Evolutionary conservation across 176 grass and related monocot species (phyloP).

Genomic region (Cymbopogon citratus): DNA sequence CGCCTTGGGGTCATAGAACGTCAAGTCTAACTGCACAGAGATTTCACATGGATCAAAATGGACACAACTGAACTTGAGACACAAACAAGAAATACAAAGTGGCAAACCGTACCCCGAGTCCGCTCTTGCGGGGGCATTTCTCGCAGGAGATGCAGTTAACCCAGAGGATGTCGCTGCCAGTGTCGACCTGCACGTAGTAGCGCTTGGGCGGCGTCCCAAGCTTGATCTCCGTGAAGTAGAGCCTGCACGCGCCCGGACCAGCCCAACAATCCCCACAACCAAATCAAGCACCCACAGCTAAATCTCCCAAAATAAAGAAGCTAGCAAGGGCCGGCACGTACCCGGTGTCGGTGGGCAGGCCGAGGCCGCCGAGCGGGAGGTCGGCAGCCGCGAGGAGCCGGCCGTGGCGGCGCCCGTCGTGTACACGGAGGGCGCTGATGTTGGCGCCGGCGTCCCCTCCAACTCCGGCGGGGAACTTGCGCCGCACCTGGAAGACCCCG

Average conservation of each 20-base stretch:
- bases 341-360: slow-evolving; percentile 62
- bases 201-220: slow-evolving; percentile 76
- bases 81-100: background rate
- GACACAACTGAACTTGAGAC: background rate
- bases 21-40: slow-evolving; percentile 58
- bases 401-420: slow-evolving; percentile 48
- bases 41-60: background rate
- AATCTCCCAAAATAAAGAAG: background rate
- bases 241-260: slow-evolving; percentile 26
- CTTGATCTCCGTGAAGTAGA: slow-evolving; percentile 87
- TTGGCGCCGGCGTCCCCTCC: background rate
- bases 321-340: slow-evolving; percentile 18
- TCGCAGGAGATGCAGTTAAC: slow-evolving; percentile 84
- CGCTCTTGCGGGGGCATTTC: slow-evolving; percentile 70
- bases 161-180: slow-evolving; percentile 94
- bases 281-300: background rate
- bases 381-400: slow-evolving; percentile 49
- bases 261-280: background rate
- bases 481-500: slow-evolving; percentile 43
- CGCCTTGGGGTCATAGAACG: slow-evolving; percentile 73
- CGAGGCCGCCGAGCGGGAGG: slow-evolving; percentile 58
- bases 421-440: slow-evolving; percentile 28
- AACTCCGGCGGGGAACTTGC: slow-evolving; percentile 18
- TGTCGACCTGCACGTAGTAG: slow-evolving; percentile 92
- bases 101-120: slow-evolving; percentile 52